Evolutionary conservation across 1,139 yeast genomes (phyloP), one percentile per base, ranked within the genome.

Genomic region (Insectozyma bohioensis): DNA sequence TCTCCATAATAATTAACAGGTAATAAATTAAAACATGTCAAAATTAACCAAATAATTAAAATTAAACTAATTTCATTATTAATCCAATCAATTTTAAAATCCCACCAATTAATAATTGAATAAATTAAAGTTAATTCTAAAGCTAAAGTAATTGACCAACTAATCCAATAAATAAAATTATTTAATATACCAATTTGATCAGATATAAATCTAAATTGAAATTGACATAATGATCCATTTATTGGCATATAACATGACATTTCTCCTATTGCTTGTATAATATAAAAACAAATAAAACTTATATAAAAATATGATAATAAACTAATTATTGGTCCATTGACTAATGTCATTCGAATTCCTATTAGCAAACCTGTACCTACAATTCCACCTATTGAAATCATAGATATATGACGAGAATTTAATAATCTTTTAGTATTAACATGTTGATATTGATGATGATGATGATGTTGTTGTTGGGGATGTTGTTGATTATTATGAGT

Each of bases 331-430:
- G 60, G 57, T 6, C 59, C 60, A 23, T 40, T 40, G 5, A 37
- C 26, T 6, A 52, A 33, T 5, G 46, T 38, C 17, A 33, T 36
- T 12, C 51, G 39, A 21, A 54, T 43, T 12, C 55, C 54, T 21
- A 53, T 45, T 28, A 56, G 56, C 24, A 56, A 46, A 1, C 63
- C 63, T 1, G 60, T 54, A 3, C 61, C 62, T 6, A 57, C 48
- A 13, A 55, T 54, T 16, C 58, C 58, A 19, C 57, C 61, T 17
- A 56, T 41, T 18, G 56, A 47, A 18, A 55, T 47, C 56, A 52
- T 49, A 4, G 54, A 45, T 11, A 51, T 47, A 30, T 48, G 50
- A 19, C 44, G 34, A n/a, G 52, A 34, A n/a, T 42, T 42, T 7
- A 51, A 36, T 11, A 43, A 37, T 24, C 49, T 36, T 18, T 46